Base-by-base conservation (phyloP, 768 basidiomycete species). In the Amanita pseudoporphyria region DNA sequence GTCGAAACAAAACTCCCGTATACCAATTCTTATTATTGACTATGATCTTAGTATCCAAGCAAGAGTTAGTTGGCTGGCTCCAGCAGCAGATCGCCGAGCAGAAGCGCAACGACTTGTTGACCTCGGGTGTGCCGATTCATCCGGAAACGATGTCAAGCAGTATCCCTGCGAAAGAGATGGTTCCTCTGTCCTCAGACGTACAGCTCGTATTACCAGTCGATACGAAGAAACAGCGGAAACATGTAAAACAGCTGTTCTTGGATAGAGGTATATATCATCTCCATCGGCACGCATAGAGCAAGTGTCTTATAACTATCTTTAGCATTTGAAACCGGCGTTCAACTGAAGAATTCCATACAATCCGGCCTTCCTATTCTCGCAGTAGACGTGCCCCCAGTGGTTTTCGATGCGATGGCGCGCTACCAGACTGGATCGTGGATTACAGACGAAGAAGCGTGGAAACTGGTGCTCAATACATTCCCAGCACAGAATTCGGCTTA, bases 31-130 rank as follows among this genome's bases (percentile, higher is more conserved):
- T 19, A 37, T 16, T 21, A 33, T 6, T n/a, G 24, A 52, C 10
- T 55, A 56, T 37, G 60, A 28, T 18, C 28, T 19, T 3, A 70
- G 67, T 72, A 16, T 65, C 84, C 5, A 73, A 78, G 5, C 78
- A 82, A 45, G 86, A 91, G 51, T 72, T 92, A 1, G 79, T 87
- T 2, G 64, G 73, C 12, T 89, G 81, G 80, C 68, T 92, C 16
- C 84, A 84, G 39, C 77, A 83, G 13, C 80, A 87, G 54, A 84
- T 92, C 14, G 69, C 81, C 0, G 87, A 91, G 55, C 88, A 91
- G 65, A 84, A 82, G 59, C 81, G 82, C 1, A 71, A 81, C 21
- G 89, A 92, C 56, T 64, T 76, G 1, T 67, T 77, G 6, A 82
- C 82, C 0, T 78, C 81, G 9, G 84, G 82, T 2, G 79, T 76